Evolutionary conservation across 1,284 basidiomycete species (phyloP), one percentile per base, ranked within the genome.

Genomic region (Austroboletus novae-zelandiae): DNA sequence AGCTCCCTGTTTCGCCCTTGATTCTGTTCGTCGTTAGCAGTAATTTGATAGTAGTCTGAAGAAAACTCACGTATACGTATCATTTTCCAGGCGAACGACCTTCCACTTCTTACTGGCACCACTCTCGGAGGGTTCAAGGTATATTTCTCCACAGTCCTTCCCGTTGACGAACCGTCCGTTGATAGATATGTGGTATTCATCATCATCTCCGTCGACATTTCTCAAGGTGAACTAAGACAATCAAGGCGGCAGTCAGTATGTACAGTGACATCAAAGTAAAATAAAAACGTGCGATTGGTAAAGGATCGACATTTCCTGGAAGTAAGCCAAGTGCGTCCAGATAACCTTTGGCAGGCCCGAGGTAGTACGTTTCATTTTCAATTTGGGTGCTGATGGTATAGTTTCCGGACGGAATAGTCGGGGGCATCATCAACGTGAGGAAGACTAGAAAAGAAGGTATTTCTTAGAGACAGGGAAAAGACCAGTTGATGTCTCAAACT

Each of bases 101-200:
- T 15, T 43, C 43, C 30, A 45, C 31, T 9, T 45, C 30, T 41
- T 40, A 10, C 1, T 6, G 13, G 0, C 1, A n/a, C 0, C 6
- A 14, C 5, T 1, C 0, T 5, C 17, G 2, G 37, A 6, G 4
- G 6, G 1, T 1, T 29, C 35, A 4, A 45, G 39, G 11, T 5
- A 51, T 31, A 44, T 11, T 14, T 25, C 15, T 5, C 37, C 34
- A 8, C 45, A 25, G 5, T 9, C 31, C 9, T 11, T 45, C 20
- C 42, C n/a, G 5, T 17, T 13, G 18, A 54, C 30, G 0, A 5
- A 30, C n/a, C 10, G 9, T 2, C 4, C 48, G 14, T 23, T 13
- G 9, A 52, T 18, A 2, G 27, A 52, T 10, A 56, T 39, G 15
- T 41, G 18, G 32, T 52, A 54, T 17, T 17, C 32, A 3, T 52